These are phyloP conservation scores for Lentinula edodes DNA, from an alignment of 768 basidiomycete genomes.

Conservation along the genomic window DNA sequence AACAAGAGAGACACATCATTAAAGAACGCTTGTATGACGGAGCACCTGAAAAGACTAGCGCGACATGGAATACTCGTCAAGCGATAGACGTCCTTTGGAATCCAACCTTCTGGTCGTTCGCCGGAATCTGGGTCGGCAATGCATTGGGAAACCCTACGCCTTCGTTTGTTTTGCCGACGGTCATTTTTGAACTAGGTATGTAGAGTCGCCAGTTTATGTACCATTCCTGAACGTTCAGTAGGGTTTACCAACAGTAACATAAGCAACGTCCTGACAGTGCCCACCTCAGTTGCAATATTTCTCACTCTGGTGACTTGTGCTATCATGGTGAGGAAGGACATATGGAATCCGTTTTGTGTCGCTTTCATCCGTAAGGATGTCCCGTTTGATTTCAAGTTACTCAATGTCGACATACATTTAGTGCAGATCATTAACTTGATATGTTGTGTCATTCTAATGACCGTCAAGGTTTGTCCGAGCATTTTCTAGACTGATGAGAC, in stretches of 20 bases:
- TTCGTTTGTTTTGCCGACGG: conserved; percentile 2
- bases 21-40: conserved; percentile 1
- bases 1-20: not conserved
- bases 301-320: conserved; percentile 1
- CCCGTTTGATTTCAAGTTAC: not conserved
- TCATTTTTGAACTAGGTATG: conserved; percentile 1
- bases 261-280: conserved; percentile 1
- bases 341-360: conserved; percentile 3
- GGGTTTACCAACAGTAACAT: conserved; percentile 2
- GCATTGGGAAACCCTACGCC: not conserved
- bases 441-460: conserved; percentile 4
- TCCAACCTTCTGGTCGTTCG: conserved; percentile 4
- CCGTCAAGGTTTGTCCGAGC: not conserved
- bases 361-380: not conserved
- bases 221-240: not conserved
- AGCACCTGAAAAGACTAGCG: not conserved
- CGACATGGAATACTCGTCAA: not conserved
- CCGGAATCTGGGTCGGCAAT: conserved; percentile 1
- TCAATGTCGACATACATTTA: not conserved
- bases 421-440: not conserved
- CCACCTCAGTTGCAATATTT: conserved; percentile 1
- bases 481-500: not conserved
- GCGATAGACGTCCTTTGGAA: not conserved
- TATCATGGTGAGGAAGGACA: not conserved
- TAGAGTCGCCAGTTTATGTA: too few relatives aligned